Conservation (phyloP, 2,329 filamentous ascomycete species). For the Stromatinia cepivora region DNA sequence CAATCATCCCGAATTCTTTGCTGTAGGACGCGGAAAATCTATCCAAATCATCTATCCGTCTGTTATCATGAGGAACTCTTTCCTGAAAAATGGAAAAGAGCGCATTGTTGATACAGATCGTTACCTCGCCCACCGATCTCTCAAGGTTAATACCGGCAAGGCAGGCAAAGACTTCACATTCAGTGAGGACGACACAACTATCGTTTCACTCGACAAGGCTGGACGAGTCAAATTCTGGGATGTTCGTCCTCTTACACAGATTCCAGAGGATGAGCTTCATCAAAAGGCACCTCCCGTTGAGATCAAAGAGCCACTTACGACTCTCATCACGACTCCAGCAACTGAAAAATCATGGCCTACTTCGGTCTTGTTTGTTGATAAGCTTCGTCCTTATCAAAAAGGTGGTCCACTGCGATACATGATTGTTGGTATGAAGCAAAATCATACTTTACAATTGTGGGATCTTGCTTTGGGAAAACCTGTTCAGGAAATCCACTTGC, state of each 20-base stretch:
- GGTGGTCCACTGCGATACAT: constrained; percentile 89
- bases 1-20: constrained; percentile 89
- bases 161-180: constrained; percentile 98
- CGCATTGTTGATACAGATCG: constrained; percentile 81
- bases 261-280: constrained; percentile 30
- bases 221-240: constrained; percentile 99
- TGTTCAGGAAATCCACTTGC: constrained; percentile 95
- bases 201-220: constrained; percentile 95
- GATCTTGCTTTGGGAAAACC: constrained; percentile 93
- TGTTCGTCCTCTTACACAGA: constrained; percentile 71
- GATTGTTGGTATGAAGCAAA: constrained; percentile 97
- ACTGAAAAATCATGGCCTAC: constrained; percentile 96
- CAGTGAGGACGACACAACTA: constrained; percentile 91
- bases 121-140: constrained; percentile 79
- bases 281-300: constrained; percentile 54
- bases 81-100: constrained; percentile 64
- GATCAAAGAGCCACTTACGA: constrained; percentile 82
- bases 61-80: constrained; percentile 61
- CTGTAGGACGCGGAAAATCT: constrained; percentile 90
- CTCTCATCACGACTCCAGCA: constrained; percentile 80
- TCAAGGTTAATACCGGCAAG: constrained; percentile 96
- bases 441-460: constrained; percentile 97
- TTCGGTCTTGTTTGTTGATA: constrained; percentile 93
- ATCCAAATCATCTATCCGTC: constrained; percentile 84
- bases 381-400: constrained; percentile 89